Conservation (phyloP, 352 stramenopile species). For the Phytophthora crassamura region DNA sequence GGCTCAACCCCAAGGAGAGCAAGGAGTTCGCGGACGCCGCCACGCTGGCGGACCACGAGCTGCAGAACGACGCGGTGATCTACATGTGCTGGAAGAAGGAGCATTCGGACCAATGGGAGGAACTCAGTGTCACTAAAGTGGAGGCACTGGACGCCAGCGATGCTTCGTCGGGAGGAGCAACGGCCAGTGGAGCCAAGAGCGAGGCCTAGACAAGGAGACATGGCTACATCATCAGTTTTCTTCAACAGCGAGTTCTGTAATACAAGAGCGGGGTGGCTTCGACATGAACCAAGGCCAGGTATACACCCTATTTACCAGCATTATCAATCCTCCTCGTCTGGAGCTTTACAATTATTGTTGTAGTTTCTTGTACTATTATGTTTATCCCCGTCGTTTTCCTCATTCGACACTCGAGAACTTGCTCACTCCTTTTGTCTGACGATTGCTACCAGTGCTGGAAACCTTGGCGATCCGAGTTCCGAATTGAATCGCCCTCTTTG, state of each 20-base stretch:
- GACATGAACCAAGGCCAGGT: too few species aligned
- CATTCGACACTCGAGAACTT: conserved; percentile 36
- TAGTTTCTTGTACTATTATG: too few species aligned
- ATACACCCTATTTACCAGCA: too few species aligned
- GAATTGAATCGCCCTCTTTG: conserved; percentile 97
- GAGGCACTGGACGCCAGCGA: conserved; percentile 48
- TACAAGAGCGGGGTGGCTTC: too few species aligned
- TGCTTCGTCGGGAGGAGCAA: conserved; percentile 9
- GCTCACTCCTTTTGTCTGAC: conserved; percentile 53
- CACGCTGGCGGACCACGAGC: conserved; percentile 82
- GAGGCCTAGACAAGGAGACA: conserved; percentile 13
- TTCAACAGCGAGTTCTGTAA: too few species aligned
- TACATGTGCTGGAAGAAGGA: conserved; percentile 92
- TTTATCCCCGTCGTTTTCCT: not conserved
- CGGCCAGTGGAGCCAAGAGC: conserved; percentile 9
- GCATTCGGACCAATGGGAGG: conserved; percentile 84
- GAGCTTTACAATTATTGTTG: too few species aligned
- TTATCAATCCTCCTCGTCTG: too few species aligned
- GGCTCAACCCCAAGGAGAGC: conserved; percentile 71
- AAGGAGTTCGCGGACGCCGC: conserved; percentile 84
- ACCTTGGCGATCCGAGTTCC: conserved; percentile 92
- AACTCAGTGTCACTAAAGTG: conserved; percentile 74
- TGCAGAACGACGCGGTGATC: conserved; percentile 84
- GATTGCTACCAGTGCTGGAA: conserved; percentile 70
- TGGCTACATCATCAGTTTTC: too few species aligned